Base-by-base conservation (phyloP, 108 stramenopile genomes). In the Pseudonitzschia multistriata region DNA sequence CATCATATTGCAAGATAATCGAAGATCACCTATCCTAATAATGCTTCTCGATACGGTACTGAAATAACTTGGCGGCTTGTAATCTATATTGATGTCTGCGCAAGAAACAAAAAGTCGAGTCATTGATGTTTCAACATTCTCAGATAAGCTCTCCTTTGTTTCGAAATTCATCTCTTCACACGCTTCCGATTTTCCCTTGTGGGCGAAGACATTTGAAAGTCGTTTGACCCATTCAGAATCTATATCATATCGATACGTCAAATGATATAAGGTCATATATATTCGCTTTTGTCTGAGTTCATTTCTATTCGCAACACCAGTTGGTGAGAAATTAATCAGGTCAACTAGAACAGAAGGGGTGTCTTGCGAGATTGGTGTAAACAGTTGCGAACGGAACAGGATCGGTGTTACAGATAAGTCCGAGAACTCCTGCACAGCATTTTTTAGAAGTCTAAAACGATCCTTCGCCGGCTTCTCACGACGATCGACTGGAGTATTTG, bases 81-180 rank as follows among this genome's bases (percentile, higher is more conserved):
- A 93, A 63, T 93, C 92, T 30, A 93, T 10, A 68, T 88, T 89
- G 40, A 86, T 83, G 66, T 93, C 92, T 19, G 83, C 72, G 28
- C 85, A 40, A 39, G 83, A 84, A 47, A 89, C 55, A 59, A 85
- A 87, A 49, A 93, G 40, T 53, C 67, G 67, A 31, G 72, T 77
- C 72, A 73, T 71, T 59, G 76, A 74, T 3, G 10, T 55, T 68
- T 66, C 37, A 71, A 36, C 72, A 60, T 59, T 74, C 64, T 24
- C 19, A 25, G 31, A 52, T 56, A 39, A 13, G 15, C 13, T 49
- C 13, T 62, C 67, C 30, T 60, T 67, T 5, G 68, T 37, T 64
- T 39, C 27, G 17, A 53, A 35, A 37, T 34, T 56, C 14, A 42
- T 25, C 21, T 29, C 24, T n/a, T 62, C 7, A 13, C 36, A 15